Evolutionary conservation across 139 green algal species (phyloP), one percentile per base, ranked within the genome.

Genomic region (Chlamydomonas sp.): DNA sequence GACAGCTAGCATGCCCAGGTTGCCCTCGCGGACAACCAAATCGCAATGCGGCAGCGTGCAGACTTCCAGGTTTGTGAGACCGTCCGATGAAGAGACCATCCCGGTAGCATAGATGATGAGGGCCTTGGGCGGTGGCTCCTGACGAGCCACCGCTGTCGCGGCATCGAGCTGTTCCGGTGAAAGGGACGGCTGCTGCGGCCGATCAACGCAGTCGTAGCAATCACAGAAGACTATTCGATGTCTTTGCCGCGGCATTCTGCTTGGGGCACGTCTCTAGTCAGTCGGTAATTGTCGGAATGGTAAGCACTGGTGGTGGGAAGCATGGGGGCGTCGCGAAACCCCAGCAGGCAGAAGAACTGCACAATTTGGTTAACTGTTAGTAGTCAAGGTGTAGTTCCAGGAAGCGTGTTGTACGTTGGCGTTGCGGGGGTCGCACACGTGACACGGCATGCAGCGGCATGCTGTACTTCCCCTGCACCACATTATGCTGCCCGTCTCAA

Each of bases 111-210:
- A 85, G 16, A 96, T 61, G 49, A 96, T 7, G 10, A 96, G 31
- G 60, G 80, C 93, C 77, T 96, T 95, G 61, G 94, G 93, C 6
- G 91, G 91, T 7, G 91, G 91, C 49, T 92, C 88, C 75, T 93
- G 91, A 8, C 77, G 72, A 8, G 91, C 91, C 5, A 84, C 91
- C 63, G 85, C 85, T 10, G 85, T 83, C 1, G 88, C 86, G 18
- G 85, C 91, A 63, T 88, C 67, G 10, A 88, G 82, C 3, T 86
- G 20, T 18, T 86, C 83, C 9, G 86, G 74, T 0, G 81, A 90
- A 2, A 87, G 16, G 1, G 60, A 57, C 4, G 79, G 60, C n/a
- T 75, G 14, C 1, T 64, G 14, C 0, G 88, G 91, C 62, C 85
- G 78, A 78, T 92, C 85, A 1, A 85, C 76, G 62, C 91, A 93